Conservation (phyloP, 345 rosid species). For the Corchorus olitorius region DNA sequence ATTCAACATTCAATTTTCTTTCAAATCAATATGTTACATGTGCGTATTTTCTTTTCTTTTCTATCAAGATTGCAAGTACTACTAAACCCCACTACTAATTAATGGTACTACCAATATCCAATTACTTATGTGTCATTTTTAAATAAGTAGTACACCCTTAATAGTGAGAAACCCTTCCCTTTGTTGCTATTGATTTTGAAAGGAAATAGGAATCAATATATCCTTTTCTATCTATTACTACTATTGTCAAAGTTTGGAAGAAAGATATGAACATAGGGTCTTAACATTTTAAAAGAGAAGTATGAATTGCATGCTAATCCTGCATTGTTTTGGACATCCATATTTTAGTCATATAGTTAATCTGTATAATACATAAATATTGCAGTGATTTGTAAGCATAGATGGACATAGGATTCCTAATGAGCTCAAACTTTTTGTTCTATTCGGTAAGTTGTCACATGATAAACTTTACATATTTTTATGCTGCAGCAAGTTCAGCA, state of each 20-base stretch:
- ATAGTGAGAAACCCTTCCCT: too few species aligned
- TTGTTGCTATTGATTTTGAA: too few species aligned
- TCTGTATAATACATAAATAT: background rate
- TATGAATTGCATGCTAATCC: background rate
- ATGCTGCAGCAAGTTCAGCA: background rate
- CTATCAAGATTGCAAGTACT: too few species aligned
- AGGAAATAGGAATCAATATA: too few species aligned
- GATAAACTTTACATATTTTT: background rate
- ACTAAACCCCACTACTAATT: too few species aligned
- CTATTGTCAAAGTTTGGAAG: background rate
- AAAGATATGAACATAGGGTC: background rate
- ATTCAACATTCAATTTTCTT: too few species aligned
- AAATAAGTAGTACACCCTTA: too few species aligned
- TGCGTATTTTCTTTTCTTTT: too few species aligned
- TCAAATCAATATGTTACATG: too few species aligned
- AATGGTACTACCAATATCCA: too few species aligned
- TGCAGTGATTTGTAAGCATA: background rate
- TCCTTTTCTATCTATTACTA: too few species aligned
- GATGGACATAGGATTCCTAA: background rate
- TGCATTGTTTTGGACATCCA: background rate
- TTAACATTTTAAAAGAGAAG: background rate
- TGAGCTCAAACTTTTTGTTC: background rate
- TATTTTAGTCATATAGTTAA: background rate
- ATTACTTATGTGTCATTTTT: too few species aligned
- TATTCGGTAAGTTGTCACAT: background rate